phyloP scores from a whole-genome alignment of 805 yeast genomes.

The Ogataea pini region DNA sequence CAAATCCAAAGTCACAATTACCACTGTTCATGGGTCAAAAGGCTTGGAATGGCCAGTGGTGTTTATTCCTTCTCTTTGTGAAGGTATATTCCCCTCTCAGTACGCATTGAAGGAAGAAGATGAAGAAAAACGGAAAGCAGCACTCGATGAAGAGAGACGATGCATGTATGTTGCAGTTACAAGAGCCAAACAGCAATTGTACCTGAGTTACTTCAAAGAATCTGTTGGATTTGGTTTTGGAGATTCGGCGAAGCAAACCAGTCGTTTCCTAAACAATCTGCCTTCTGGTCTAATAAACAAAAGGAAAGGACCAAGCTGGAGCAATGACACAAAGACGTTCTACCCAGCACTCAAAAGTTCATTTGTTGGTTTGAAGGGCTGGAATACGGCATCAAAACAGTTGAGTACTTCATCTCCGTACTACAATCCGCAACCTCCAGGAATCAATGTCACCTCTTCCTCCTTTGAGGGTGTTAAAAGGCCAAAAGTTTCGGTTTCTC shows the following conservation, averaged over 20 bases:
- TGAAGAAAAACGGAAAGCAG: slow-evolving; percentile 29
- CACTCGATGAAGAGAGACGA: slow-evolving; percentile 74
- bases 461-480: not conserved
- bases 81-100: slow-evolving; percentile 63
- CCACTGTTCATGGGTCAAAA: slow-evolving; percentile 90
- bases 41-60: slow-evolving; percentile 97
- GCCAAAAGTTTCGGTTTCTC: slow-evolving; percentile 5
- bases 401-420: not conserved
- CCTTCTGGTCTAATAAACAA: slow-evolving; percentile 8
- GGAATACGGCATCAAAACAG: not conserved
- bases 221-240: slow-evolving; percentile 20
- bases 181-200: slow-evolving; percentile 59
- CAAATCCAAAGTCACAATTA: slow-evolving; percentile 40
- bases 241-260: slow-evolving; percentile 9
- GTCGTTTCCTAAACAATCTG: slow-evolving; percentile 14
- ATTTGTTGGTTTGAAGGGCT: not conserved
- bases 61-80: slow-evolving; percentile 71
- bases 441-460: not conserved
- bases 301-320: not conserved
- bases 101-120: slow-evolving; percentile 40
- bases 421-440: not conserved
- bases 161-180: slow-evolving; percentile 88
- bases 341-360: not conserved
- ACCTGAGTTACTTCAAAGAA: slow-evolving; percentile 26
- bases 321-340: not conserved